These are phyloP conservation scores for Oryza rufipogon DNA, from an alignment of 176 grass and related monocot genomes.

Conservation along the genomic window DNA sequence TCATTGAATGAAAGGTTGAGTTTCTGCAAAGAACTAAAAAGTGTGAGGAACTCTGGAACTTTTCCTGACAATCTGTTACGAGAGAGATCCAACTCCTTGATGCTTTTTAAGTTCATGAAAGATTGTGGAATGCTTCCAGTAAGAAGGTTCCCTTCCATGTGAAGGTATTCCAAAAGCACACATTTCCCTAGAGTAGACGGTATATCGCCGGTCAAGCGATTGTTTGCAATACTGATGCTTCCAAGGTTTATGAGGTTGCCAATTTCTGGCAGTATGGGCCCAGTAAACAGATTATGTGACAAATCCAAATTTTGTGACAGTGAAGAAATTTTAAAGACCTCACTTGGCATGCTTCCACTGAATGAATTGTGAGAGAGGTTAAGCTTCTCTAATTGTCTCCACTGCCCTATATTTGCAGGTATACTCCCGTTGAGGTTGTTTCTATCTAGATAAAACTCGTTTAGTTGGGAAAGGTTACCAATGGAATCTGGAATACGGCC, in stretches of 20 bases:
- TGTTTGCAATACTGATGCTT: constrained; percentile 33
- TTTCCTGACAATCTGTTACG: constrained; percentile 48
- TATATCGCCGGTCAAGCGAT: constrained; percentile 44
- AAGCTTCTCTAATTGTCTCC: constrained; percentile 24
- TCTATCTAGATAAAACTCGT: constrained; percentile 10
- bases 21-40: neutral
- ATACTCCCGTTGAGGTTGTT: constrained; percentile 49
- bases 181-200: constrained; percentile 50
- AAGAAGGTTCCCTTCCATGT: neutral
- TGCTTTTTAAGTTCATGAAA: constrained; percentile 43
- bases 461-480: constrained; percentile 29
- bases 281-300: constrained; percentile 43
- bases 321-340: constrained; percentile 36
- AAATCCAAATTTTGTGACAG: constrained; percentile 31
- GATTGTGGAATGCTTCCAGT: constrained; percentile 54
- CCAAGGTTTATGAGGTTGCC: constrained; percentile 34
- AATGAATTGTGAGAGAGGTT: constrained; percentile 42
- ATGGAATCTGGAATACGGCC: constrained; percentile 26
- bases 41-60: constrained; percentile 50
- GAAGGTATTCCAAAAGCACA: constrained; percentile 37
- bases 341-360: constrained; percentile 31
- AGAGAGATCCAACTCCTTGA: constrained; percentile 59
- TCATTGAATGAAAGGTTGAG: constrained; percentile 44
- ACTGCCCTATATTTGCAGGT: constrained; percentile 44
- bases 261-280: constrained; percentile 23